Evolutionary conservation across 148 eudicot genomes (phyloP), one percentile per base, ranked within the genome.

Genomic region (Arctostaphylos glauca): DNA sequence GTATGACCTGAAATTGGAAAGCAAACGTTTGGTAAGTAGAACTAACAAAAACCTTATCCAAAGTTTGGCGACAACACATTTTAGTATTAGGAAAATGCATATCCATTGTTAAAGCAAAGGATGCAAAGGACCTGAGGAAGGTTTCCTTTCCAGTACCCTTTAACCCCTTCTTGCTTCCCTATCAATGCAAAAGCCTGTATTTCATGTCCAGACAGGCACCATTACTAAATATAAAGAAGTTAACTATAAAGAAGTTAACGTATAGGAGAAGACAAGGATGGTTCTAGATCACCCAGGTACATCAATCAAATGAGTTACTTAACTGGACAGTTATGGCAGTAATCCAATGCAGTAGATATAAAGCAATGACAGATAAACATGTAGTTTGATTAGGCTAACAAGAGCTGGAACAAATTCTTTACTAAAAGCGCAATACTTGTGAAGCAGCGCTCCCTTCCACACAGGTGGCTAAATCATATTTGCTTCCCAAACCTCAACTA

Each of bases 61-160:
- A 31, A 31, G 38, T 31, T 31, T 31, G 19, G 16, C 38, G 62
- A 13, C 44, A 66, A 68, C 16, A 46, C 52, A 53, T 44, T 79
- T 53, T 44, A 59, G 43, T 50, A 79, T 2, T 6, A 49, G 47
- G 54, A 74, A 83, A 78, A 52, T 16, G 14, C 77, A 58, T 47
- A 38, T 84, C 53, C 23, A 13, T 66, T 43, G 48, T 49, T 5
- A 44, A 72, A 77, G 60, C 31, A 64, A 66, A 75, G 44, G 81
- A 83, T 77, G 79, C 58, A 44, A 46, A 75, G 16, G 67, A 96
- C 99, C 97, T 94, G 98, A 76, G 99, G 98, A 91, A 96, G 98
- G 83, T 96, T 93, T 78, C 98, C 99, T 91, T 94, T 96, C 99
- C 98, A 96, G 88, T 91, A 94, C 53, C 99, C 98, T 89, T 91